Evolutionary conservation across 352 stramenopile species (phyloP), one percentile per base, ranked within the genome.

Genomic region (Phytophthora colocasiae): DNA sequence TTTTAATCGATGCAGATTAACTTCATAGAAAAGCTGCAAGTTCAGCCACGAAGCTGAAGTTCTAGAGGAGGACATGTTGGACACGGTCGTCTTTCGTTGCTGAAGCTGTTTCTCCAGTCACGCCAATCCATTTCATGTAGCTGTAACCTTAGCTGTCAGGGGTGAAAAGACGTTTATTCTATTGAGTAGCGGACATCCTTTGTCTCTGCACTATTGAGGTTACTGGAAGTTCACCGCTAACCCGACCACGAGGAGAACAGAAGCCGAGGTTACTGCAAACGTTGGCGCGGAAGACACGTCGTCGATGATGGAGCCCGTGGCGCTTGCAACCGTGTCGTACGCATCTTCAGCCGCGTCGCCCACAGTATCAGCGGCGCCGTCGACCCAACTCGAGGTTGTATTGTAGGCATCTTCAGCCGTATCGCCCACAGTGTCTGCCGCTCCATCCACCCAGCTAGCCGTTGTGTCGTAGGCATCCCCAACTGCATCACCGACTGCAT

Each of bases 1-100:
- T 66, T 64, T 70, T 68, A 63, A 68, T 68, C 60, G 45, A 68
- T 67, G n/a, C 50, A 60, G 36, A 41, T 48, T 36, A 27, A 36
- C 29, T 51, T 45, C 58, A 66, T 47, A 54, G 48, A n/a, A 66
- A 59, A 59, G 58, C 10, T 32, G 29, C 8, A 40, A 26, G 22
- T 47, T 46, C 32, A 57, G 14, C 22, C 6, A 31, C 15, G 31
- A 54, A 40, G 40, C 31, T 24, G 46, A 27, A 36, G 46, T 17
- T 19, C 36, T 19, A 8, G 15, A 3, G 11, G 14, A 43, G 4
- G 22, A 22, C 22, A 22, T 22, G 38, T n/a, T 43, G 38, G 15
- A n/a, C 38, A 43, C 38, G 11, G 43, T 45, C 49, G 32, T 46
- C 32, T 11, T 56, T 56, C 34, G 49, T 36, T 31, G 10, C 19